phyloP scores from a whole-genome alignment of 2,329 filamentous ascomycete genomes.

The Nemania sp. region DNA sequence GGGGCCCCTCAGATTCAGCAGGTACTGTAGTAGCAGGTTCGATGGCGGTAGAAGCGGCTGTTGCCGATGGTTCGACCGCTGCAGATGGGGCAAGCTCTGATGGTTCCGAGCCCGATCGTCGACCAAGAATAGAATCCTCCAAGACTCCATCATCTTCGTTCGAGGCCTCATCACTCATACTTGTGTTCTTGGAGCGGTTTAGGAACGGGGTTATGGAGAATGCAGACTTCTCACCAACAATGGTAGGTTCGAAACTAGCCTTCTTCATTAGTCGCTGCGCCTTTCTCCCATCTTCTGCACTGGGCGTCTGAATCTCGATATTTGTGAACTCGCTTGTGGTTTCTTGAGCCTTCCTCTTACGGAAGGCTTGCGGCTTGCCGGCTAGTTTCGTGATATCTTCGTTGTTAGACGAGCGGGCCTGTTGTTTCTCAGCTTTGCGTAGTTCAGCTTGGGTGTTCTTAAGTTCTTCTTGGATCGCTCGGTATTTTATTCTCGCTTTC shows the following conservation, averaged over 20 bases:
- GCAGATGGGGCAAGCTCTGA: constrained; percentile 7
- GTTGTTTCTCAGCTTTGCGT: constrained; percentile 53
- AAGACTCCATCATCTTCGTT: constrained; percentile 46
- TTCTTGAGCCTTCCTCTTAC: constrained; percentile 62
- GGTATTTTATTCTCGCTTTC: constrained; percentile 76
- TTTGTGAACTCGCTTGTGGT: constrained; percentile 58
- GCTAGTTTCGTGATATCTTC: constrained; percentile 51
- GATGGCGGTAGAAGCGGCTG: constrained; percentile 34
- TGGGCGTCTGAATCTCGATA: constrained; percentile 61
- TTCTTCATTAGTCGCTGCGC: constrained; percentile 64
- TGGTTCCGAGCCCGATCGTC: constrained; percentile 30
- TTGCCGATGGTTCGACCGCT: constrained; percentile 33
- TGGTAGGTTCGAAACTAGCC: constrained; percentile 66
- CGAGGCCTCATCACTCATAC: constrained; percentile 60
- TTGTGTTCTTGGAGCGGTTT: constrained; percentile 74
- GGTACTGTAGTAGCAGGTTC: constrained; percentile 41
- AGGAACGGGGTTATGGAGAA: constrained; percentile 97
- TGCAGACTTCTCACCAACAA: constrained; percentile 85
- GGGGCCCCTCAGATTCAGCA: constrained; percentile 43
- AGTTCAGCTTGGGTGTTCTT: constrained; percentile 69
- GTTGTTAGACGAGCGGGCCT: constrained; percentile 53
- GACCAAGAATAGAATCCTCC: constrained; percentile 45
- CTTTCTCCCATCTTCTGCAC: constrained; percentile 51
- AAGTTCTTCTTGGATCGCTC: constrained; percentile 76
- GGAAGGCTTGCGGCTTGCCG: constrained; percentile 54